Percentiles rank a stretch among this genome's conserved stretches.
Conservation (phyloP, 495 filamentous ascomycete species). For the Penicillium arizonense region DNA sequence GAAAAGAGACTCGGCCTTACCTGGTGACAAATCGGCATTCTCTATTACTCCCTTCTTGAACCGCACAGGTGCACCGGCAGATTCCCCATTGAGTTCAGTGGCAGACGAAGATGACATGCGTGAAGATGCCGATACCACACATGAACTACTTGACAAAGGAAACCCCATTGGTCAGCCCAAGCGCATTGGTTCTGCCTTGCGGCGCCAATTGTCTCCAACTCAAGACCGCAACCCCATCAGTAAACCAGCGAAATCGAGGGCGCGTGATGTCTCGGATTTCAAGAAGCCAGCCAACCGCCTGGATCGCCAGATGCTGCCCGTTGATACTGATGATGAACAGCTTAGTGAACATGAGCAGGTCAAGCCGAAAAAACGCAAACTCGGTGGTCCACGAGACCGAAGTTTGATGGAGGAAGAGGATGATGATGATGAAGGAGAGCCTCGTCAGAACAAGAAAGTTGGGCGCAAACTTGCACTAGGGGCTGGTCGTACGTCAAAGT, state of each 20-base stretch:
- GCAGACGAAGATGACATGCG: constrained; percentile 29
- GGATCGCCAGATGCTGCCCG: neutral
- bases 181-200: constrained; percentile 5
- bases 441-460: constrained; percentile 27
- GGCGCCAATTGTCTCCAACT: constrained; percentile 1
- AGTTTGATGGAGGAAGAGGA: constrained; percentile 79
- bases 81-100: constrained; percentile 39
- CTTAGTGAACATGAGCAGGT: constrained; percentile 39
- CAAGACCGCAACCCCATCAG: constrained; percentile 2
- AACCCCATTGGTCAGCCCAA: neutral
- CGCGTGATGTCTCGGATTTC: constrained; percentile 1
- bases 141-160: neutral
- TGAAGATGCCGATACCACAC: neutral
- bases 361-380: constrained; percentile 75
- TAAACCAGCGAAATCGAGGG: constrained; percentile 3
- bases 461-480: constrained; percentile 29
- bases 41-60: constrained; percentile 92
- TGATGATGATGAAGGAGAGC: constrained; percentile 49
- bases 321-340: constrained; percentile 7
- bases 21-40: constrained; percentile 85
- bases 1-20: constrained; percentile 50
- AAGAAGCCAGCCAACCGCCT: constrained; percentile 6
- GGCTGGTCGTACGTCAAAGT: constrained; percentile 14
- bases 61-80: constrained; percentile 58
- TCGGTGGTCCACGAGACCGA: constrained; percentile 58